These are phyloP conservation scores for Exophiala alcalophila DNA, from an alignment of 2,329 filamentous ascomycete species.

Conservation along the genomic window DNA sequence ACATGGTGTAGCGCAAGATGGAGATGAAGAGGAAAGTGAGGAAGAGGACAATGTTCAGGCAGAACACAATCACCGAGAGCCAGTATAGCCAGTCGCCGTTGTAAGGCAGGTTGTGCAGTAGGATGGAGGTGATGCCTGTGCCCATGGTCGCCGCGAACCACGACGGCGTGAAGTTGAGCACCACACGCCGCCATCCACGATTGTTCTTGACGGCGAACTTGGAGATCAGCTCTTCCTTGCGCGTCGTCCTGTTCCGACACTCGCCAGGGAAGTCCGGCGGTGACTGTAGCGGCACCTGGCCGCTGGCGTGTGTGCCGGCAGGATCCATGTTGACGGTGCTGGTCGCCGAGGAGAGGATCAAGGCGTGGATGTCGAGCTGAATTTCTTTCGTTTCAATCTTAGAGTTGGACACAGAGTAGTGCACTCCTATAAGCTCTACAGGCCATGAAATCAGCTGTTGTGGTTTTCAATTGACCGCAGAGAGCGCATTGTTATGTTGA, in stretches of 20 bases:
- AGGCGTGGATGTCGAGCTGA: too few relatives aligned
- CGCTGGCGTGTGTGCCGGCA: slow-evolving; percentile 13
- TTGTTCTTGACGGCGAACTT: slow-evolving; percentile 35
- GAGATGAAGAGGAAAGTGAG: slow-evolving; percentile 54
- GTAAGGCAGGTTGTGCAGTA: slow-evolving; percentile 63
- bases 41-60: slow-evolving; percentile 59
- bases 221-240: slow-evolving; percentile 9
- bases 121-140: slow-evolving; percentile 63
- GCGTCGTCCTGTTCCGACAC: slow-evolving; percentile 3
- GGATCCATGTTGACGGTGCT: slow-evolving; percentile 8
- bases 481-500: too few relatives aligned
- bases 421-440: too few relatives aligned
- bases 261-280: slow-evolving; percentile 4
- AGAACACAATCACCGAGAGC: slow-evolving; percentile 55
- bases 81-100: slow-evolving; percentile 55
- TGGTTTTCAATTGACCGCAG: too few relatives aligned
- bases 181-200: slow-evolving; percentile 22
- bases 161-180: slow-evolving; percentile 53
- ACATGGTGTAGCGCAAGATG: slow-evolving; percentile 58
- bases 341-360: too few relatives aligned
- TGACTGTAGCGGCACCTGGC: slow-evolving; percentile 1
- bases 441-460: too few relatives aligned
- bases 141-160: slow-evolving; percentile 64
- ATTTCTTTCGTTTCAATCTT: too few relatives aligned
- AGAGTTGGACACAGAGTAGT: too few relatives aligned